phyloP scores from a whole-genome alignment of 495 filamentous ascomycete genomes.

The Aspergillus diversus region DNA sequence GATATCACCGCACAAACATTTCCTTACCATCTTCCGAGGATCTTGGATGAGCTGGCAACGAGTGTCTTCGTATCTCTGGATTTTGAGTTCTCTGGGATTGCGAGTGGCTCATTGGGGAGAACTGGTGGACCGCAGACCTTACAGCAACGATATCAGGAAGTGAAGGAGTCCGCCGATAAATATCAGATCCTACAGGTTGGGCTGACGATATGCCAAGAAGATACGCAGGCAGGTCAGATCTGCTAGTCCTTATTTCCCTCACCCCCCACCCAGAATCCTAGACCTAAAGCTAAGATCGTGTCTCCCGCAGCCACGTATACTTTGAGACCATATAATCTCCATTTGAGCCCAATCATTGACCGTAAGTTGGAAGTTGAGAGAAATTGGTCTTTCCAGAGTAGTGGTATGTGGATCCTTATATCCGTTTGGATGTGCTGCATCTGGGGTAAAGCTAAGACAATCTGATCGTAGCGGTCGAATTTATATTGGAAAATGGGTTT shows the following conservation, averaged over 20 bases:
- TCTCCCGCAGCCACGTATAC: constrained; percentile 54
- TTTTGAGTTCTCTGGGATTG: constrained; percentile 76
- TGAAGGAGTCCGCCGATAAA: constrained; percentile 65
- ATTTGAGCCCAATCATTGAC: constrained; percentile 58
- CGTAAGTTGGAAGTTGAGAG: constrained; percentile 57
- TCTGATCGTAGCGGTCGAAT: constrained; percentile 54
- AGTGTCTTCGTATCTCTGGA: constrained; percentile 73
- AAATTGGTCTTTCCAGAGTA: constrained; percentile 55
- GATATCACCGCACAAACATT: constrained; percentile 63
- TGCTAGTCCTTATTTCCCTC: constrained; percentile 4
- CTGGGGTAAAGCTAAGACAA: constrained; percentile 12
- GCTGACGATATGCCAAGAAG: constrained; percentile 65
- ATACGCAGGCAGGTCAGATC: constrained; percentile 46
- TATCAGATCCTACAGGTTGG: constrained; percentile 80
- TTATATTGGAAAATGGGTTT: constrained; percentile 66
- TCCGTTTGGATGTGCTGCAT: neutral
- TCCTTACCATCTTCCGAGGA: constrained; percentile 54
- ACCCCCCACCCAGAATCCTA: neutral
- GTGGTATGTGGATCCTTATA: constrained; percentile 37
- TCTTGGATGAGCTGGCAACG: constrained; percentile 60
- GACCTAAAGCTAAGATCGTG: neutral
- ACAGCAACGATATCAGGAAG: constrained; percentile 67
- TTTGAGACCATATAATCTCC: constrained; percentile 70
- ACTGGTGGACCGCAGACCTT: constrained; percentile 44
- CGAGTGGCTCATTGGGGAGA: constrained; percentile 31